Conservation (phyloP, 2,329 filamentous ascomycete genomes). For the Bipolaris cookei region DNA sequence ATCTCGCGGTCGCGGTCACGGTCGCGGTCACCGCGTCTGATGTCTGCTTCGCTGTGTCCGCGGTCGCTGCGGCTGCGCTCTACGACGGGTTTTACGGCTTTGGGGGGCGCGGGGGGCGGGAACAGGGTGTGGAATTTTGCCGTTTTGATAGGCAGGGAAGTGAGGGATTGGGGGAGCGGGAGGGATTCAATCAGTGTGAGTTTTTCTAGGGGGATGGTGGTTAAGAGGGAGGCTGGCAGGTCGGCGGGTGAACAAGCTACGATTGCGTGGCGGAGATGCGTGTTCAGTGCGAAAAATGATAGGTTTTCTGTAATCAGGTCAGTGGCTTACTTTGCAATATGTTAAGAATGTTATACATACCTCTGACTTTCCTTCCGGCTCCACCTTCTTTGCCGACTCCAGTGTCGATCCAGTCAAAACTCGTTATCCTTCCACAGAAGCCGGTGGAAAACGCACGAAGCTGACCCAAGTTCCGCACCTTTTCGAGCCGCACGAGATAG, state of each 20-base stretch:
- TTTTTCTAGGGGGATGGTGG: constrained; percentile 42
- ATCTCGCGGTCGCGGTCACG: constrained; percentile 7
- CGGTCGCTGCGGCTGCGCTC: constrained; percentile 25
- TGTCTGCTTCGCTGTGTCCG: constrained; percentile 8
- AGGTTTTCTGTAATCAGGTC: constrained; percentile 38
- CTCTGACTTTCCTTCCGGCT: constrained; percentile 43
- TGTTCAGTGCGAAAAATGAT: constrained; percentile 43
- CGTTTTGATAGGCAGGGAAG: constrained; percentile 38
- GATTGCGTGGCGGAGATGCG: constrained; percentile 46
- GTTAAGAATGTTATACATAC: constrained; percentile 19
- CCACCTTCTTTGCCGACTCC: constrained; percentile 47
- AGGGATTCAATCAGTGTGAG: constrained; percentile 44
- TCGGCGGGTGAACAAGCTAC: constrained; percentile 43
- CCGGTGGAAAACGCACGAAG: constrained; percentile 46
- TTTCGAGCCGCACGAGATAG: constrained; percentile 44
- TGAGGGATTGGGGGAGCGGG: constrained; percentile 38
- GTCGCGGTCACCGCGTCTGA: constrained; percentile 10
- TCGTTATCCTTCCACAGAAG: constrained; percentile 46
- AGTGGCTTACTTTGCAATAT: constrained; percentile 6
- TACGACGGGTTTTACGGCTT: constrained; percentile 24
- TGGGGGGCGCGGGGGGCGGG: constrained; percentile 36
- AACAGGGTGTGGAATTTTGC: constrained; percentile 40
- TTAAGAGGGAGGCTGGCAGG: constrained; percentile 40
- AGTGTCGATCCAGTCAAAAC: constrained; percentile 47
- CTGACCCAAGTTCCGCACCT: constrained; percentile 45